Base-by-base conservation (phyloP, 305 asterid genomes). In the Fraxinus albicans region DNA sequence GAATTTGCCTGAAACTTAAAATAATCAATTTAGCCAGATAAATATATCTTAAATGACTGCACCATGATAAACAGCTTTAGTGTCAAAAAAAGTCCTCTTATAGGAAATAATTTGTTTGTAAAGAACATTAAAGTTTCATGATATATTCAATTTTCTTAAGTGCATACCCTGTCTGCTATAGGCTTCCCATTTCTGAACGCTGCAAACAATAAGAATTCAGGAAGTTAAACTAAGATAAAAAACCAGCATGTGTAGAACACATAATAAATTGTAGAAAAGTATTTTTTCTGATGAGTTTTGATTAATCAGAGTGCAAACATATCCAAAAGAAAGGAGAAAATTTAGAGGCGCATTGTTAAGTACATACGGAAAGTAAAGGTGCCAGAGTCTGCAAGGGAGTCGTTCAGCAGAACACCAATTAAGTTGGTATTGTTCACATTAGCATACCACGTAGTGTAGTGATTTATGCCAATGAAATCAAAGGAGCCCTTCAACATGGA, bases 391-490 rank as follows among this genome's bases (percentile, higher is more conserved):
- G 97, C 84, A 3, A 86, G 58, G 2, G 97, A 25, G 89, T 91
- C 98, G 10, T 92, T 91, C 81, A 93, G 93, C 19, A 94, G 82
- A 58, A 78, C 83, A 13, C 94, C 96, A 3, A 90, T 82, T 19
- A 89, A n/a, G 88, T 88, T 88, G 19, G 90, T 86, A 6, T 21
- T 81, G 81, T 89, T 87, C 4, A 77, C 81, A 83, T 74, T 89
- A 2, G 97, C 97, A 44, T 90, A 96, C 99, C 99, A 94, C 1
- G 99, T 96, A 0, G 99, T 96, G 73, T 96, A 96, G 87, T 94
- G 98, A 86, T 96, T 96, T 84, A 96, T 94, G 81, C 99, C 99
- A n/a, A 96, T 88, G 87, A 94, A 96, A 87, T 96, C 97, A n/a
- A 83, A 94, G 25, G 98, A 82, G 2, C 97, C 98, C 90, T 90